Evolutionary conservation across 2,329 filamentous ascomycete species (phyloP).

Genomic region (Sarocladium kiliense): DNA sequence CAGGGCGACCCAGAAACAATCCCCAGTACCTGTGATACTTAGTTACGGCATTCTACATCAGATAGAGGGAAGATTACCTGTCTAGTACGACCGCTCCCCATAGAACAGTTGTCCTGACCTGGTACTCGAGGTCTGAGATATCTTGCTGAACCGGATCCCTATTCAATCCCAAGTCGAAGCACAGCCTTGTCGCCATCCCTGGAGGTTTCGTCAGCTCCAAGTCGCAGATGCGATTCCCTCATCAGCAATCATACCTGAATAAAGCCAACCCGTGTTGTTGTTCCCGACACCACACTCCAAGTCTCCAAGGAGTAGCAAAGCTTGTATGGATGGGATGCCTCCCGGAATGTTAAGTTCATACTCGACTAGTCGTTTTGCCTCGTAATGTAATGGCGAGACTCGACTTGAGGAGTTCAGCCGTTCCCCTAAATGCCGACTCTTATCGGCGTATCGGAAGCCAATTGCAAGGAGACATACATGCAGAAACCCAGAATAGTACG

Average conservation of each 20-base stretch:
- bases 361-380: neutral
- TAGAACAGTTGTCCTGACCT: neutral
- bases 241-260: neutral
- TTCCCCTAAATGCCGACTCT: neutral
- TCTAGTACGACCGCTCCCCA: neutral
- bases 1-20: neutral
- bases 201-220: neutral
- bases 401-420: neutral
- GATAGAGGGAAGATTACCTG: neutral
- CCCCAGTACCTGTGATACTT: neutral
- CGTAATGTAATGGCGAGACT: neutral
- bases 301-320: neutral
- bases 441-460: neutral
- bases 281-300: neutral
- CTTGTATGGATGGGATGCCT: neutral
- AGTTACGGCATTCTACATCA: neutral
- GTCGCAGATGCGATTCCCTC: neutral
- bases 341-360: neutral
- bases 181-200: neutral
- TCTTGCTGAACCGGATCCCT: neutral
- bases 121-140: neutral
- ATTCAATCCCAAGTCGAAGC: conserved; percentile 5
- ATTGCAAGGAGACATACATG: neutral
- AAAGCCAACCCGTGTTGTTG: conserved; percentile 1
- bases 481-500: neutral